Percentiles rank a stretch among this genome's conserved stretches.
Evolutionary conservation across 257 asterid genomes (phyloP).

Genomic region (Solanum paucissectum): DNA sequence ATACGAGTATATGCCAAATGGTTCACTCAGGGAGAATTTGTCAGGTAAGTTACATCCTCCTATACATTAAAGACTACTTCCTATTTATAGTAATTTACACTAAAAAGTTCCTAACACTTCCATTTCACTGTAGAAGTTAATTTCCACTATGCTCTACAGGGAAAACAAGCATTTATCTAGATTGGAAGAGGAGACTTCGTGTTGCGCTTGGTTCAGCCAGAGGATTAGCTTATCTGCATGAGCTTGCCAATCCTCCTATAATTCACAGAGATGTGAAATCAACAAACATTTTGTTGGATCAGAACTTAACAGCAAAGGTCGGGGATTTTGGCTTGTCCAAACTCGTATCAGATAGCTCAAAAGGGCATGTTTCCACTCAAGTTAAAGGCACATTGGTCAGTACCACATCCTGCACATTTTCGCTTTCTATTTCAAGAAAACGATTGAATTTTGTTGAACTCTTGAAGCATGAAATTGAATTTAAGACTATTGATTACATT

Average conservation of each 20-base stretch:
- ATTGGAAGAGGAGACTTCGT: conserved; percentile 81
- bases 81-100: not conserved
- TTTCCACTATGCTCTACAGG: conserved; percentile 26
- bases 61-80: not conserved
- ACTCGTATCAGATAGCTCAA: conserved; percentile 68
- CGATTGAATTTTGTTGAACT: not conserved
- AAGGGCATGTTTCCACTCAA: conserved; percentile 92
- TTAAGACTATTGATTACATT: not conserved
- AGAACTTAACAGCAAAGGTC: conserved; percentile 79
- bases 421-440: not conserved
- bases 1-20: conserved; percentile 78
- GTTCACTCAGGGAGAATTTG: conserved; percentile 65
- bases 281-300: conserved; percentile 71
- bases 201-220: conserved; percentile 83
- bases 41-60: conserved; percentile 34
- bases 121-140: not conserved
- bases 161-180: conserved; percentile 55
- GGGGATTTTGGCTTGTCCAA: conserved; percentile 94
- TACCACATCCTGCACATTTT: not conserved
- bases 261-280: conserved; percentile 90
- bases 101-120: not conserved
- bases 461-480: not conserved
- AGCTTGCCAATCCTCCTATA: conserved; percentile 89
- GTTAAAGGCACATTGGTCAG: conserved; percentile 91
- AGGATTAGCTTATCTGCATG: conserved; percentile 89